Evolutionary conservation across 2,329 filamentous ascomycete species (phyloP), one percentile per base, ranked within the genome.

Genomic region (Curvularia verruculosa): DNA sequence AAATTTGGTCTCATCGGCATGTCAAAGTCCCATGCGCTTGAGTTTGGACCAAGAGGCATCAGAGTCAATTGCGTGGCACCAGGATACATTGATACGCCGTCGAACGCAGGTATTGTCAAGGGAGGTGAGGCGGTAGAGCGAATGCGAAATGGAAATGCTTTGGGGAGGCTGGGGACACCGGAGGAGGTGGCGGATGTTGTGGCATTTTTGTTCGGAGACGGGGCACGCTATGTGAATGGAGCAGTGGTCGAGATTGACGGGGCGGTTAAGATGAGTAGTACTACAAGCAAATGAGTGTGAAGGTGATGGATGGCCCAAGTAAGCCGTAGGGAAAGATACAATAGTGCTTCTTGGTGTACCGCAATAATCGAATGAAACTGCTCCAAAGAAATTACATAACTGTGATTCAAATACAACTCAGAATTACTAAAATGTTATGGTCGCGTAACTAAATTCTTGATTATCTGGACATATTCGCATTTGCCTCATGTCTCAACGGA

Each of bases 181-280:
- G 79, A 78, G 49, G 82, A 84, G 66, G 76, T 83, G 24, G 81
- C 80, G 34, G 80, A 82, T 71, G 79, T 82, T 9, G 80, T 82
- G 21, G 76, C 77, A 7, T 83, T 82, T 66, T 67, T 83, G 65
- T 79, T 82, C 55, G 76, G 79, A 26, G 75, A 79, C 18, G 78
- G 77, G 49, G 72, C 72, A 29, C 68, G 74, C 56, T 83, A 82
- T 72, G 75, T 82, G 53, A 82, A 79, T 65, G 81, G 81, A 13
- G 75, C 73, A 61, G 77, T 83, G 18, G 69, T 82, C 44, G 80
- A 82, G 64, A 73, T 83, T 47, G 80, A 82, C 68, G 83, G 83
- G 3, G 77, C 73, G 28, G 53, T 74, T n/a, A 71, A 66, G 61
- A 70, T 68, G 67, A 68, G 58, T 54, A 69, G 65, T 61, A 70